Base-by-base conservation (phyloP, 2,329 filamentous ascomycete species). In the Gnomoniopsis smithogilvyi region DNA sequence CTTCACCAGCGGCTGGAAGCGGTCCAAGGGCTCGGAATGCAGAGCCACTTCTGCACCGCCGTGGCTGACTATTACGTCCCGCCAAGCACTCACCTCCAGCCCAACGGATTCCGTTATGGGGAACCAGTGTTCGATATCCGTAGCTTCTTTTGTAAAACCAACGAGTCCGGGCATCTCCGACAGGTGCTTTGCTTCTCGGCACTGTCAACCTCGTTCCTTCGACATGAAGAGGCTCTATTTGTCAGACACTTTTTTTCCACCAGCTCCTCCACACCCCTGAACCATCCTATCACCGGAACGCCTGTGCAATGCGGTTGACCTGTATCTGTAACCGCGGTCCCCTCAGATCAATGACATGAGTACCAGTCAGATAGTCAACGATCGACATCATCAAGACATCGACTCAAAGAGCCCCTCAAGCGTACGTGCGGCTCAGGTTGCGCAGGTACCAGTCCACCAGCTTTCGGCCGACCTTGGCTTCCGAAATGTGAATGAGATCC, bases 401-500 rank as follows among this genome's bases (percentile, higher is more conserved):
- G 52, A 36, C 41, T 54, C 38, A 49, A 41, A 45, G 48, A 30
- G 33, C 33, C 36, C 57, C 63, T 73, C 70, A 79, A 64, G 89
- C 96, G 81, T 99, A 99, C 60, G 93, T 96, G 74, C 95, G 89
- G 62, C 93, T 91, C 71, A 99, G 82, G 82, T 99, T 99, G 73
- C 95, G 89, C 73, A 99, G 85, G 77, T 99, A 99, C 95, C 95
- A 99, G 78, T 99, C 95, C 65, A 99, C 94, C 70, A 99, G 81
- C 80, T 95, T 96, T 69, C 95, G 86, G 72, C 95, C 95, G 62
- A 97, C 92, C 88, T 99, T 99, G 67, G 94, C 94, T 79, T 99
- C 95, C 60, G 94, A 97, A 68, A 99, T 95, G 78, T 99, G 95
- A 74, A 99, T 99, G 69, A 99, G 80, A 73, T 99, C 94, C 89